Base-by-base conservation (phyloP, 805 yeast genomes). In the Komagataella pastoris region DNA sequence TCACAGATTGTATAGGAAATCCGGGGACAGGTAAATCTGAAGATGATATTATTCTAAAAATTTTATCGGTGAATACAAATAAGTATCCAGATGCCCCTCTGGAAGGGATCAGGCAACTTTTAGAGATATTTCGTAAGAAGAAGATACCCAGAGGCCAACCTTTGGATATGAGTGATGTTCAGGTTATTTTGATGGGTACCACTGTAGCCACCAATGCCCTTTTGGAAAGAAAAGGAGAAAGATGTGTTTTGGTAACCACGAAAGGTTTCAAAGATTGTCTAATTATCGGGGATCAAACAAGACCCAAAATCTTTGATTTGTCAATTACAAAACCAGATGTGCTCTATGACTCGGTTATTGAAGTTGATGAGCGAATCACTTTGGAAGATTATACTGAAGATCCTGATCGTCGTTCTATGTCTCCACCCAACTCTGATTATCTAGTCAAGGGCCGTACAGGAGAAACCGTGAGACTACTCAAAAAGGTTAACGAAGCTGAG, bases 171-270 rank as follows among this genome's bases (percentile, higher is more conserved):
- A 73, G 80, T 3, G 66, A 67, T 2, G 85, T 88, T 44, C 80
- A 79, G 51, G 76, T 82, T 47, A 79, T 89, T 49, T 72, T 96
- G 52, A 83, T 90, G 85, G 97, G 97, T 2, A 89, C 97, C 3
- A 90, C 97, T 0, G 93, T 89, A 8, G 98, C 99, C 1, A 91
- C 98, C 6, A 91, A 91, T 67, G 97, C 98, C 1, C 74, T 93
- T 40, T 72, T 91, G 54, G 98, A 91, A 62, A 75, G 98, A 55
- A 89, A 89, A 61, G 99, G 98, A 50, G 95, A 89, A 53, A 70
- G 80, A 36, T 90, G 95, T 58, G 95, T 93, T 1, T 73, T 91
- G 54, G 66, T 90, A 4, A 88, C 95, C 2, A 87, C 97, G 14
- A 84, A 81, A 59, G 99, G 97, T 0, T 91, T 88, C 67, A 79